Evolutionary conservation across 306 rosid genomes (phyloP), one percentile per base, ranked within the genome.

Genomic region (cucumber (Cucumis sativus)): DNA sequence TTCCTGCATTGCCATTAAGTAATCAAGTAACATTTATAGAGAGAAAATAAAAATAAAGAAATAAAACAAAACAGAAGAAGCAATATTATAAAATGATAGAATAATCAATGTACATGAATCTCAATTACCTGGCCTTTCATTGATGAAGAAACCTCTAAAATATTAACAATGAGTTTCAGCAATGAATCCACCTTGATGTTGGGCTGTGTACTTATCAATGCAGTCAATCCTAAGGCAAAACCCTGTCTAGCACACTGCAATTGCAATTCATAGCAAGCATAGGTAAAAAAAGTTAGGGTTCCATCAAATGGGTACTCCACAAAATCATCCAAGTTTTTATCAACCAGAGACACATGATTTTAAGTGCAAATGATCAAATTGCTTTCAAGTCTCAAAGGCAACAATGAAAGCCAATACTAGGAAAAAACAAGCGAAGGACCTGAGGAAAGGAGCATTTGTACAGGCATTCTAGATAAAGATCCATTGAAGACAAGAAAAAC

Each of bases 171-270:
- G 11, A 92, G 97, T 86, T 92, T 92, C 64, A 95, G 87, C 82
- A 92, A 77, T 2, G 99, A 89, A 62, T 91, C 97, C 70, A 95
- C 82, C 81, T 81, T 87, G 80, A 92, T 57, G 77, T 70, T 83
- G 73, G 77, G 76, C 51, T 88, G 79, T 59, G 86, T 80, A 25
- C 88, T 84, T 15, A 64, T 62, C 82, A 90, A 80, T 80, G 84
- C 54, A 35, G 93, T 86, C 68, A 95, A 83, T 68, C 97, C 99
- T 82, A 91, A 81, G 15, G 97, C 97, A 81, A 95, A 95, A 51
- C 99, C 99, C 78, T 89, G 97, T 20, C 99, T 89, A 2, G 97
- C 99, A 82, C 97, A 92, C 99, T 95, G 97, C 88, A 84, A 88
- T 79, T 62, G 79, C 40, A 64, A 82, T 82, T 37, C 39, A 55